Evolutionary conservation across 257 asterid genomes (phyloP), one percentile per base, ranked within the genome.

Genomic region (Ehretia macrophylla): DNA sequence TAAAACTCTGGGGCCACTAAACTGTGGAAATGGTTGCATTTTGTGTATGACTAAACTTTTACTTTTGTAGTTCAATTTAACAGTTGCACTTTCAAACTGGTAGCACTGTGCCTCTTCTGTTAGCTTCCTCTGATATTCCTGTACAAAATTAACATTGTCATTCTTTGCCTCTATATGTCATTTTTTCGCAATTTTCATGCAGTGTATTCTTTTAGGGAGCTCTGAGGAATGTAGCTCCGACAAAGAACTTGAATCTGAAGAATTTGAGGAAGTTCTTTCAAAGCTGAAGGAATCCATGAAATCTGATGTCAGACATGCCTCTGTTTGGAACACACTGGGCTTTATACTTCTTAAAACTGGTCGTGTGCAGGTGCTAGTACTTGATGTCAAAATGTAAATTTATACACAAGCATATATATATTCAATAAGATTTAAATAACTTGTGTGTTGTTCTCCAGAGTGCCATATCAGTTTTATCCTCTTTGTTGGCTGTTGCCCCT

Each of bases 301-400:
- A 61, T 67, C 90, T 65, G 97, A 93, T 78, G 72, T 86, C 60
- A 83, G 97, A 55, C 97, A 89, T 77, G 94, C 87, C 61, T 77
- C 97, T 48, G 75, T 93, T 64, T 93, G 96, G 99, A 93, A 86
- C 65, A 77, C 83, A 21, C 81, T 93, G 47, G 99, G 99, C 69
- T 69, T 86, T 48, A 71, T 85, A 58, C 97, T 93, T 72, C 85
- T 93, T 71, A 81, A 85, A 74, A 85, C 81, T 54, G 95, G 95
- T 68, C 95, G 96, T 73, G 76, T 81, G 75, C 93, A 92, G 97
- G 96, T 88, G 77, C 67, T 65, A 70, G 57, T 53, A 48, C 22
- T 50, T 51, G 38, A 19, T 22, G 46, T 27, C 51, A 14, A 66
- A 23, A 42, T 56, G 20, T 69, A 8, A 59, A 45, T 21, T 17